Base-by-base conservation (phyloP, 1,284 basidiomycete genomes). In the Pascua guehoae region DNA sequence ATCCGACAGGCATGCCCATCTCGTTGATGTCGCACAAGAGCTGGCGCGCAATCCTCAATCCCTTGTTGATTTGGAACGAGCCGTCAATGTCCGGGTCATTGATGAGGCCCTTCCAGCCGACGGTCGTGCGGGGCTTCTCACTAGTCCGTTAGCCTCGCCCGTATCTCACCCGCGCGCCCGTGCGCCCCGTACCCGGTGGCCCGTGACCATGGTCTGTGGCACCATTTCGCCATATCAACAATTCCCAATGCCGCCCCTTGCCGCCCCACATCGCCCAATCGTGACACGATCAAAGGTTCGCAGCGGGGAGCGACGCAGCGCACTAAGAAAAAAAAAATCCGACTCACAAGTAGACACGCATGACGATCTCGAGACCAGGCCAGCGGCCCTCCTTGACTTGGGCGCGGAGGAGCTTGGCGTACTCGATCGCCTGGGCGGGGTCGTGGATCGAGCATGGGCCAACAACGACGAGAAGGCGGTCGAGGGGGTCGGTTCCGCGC, bases 21-120 rank as follows among this genome's bases (percentile, higher is more conserved):
- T 88, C 88, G 12, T 89, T 87, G 64, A 97, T 83, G 66, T 94
- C 89, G 51, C 95, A 83, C 38, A 98, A 84, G 55, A 98, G 82
- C 14, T 87, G 85, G 51, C 95, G 88, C 5, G 92, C 95, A 53
- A 89, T 83, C n/a, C 92, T 86, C 49, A 98, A 83, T 44, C 95
- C 95, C 72, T 89, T 92, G 84, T 98, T 98, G 79, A 98, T 98
- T 68, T 93, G 66, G 74, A 73, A 78, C 48, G 73, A 74, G 57
- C 66, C 64, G 64, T 75, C 72, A 53, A 77, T 74, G 56, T 76
- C 72, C 24, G 74, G 72, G 60, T 76, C 74, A 59, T 98, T 98
- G 80, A 98, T 98, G 63, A 98, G 85, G 51, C 95, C 95, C 77
- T 98, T 98, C 95, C 95, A 98, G 16, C 94, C 94, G 53, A 98